Evolutionary conservation across 2,329 filamentous ascomycete genomes (phyloP), one percentile per base, ranked within the genome.

Genomic region (Ascochyta viciae-villosae): DNA sequence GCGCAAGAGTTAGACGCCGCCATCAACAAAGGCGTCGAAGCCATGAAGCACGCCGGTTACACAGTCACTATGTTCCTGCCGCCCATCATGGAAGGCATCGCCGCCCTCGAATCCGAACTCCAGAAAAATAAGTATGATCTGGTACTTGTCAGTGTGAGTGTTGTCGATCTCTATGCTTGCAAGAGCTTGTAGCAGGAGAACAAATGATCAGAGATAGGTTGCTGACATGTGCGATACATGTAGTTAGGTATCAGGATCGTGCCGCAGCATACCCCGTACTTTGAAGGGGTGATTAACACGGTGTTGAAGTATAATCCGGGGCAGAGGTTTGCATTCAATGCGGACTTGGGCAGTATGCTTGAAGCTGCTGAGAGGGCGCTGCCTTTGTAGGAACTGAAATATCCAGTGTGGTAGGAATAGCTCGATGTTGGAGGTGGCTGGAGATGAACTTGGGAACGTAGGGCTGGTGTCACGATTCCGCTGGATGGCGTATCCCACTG

Each of bases 251-350:
- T 51, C 6, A 45, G 49, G 15, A 39, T 44, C 8, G 33, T 51
- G 26, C 24, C 49, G 7, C 42, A 51, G 26, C 49, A 51, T 26
- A 45, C 49, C 9, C 49, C 49, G 16, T 51, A 51, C 34, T 51
- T 51, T 34, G 49, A 51, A 19, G 49, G 40, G 1, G 42, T 51
- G 6, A 27, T 51, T 34, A 51, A 51, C 19, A 51, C 41, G 8
- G 40, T 19, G 16, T n/a, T 51, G 16, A 51, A 51, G 34, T 45
- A 51, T 19, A 44, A 45, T 16, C 49, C 49, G 9, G 41, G 40
- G 13, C 49, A 51, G 34, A 51, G 49, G n/a, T 51, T 51, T 26
- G 41, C 49, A 16, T 51, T 51, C 34, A 51, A 51, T 15, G 34
- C 49, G 13, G 38, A 34, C 15, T 34, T 51, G 6, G 49, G 44